A percentile compares a stretch with the other conserved stretches of the same genome.
These are phyloP conservation scores for Mucor plumbeus DNA, from an alignment of 371 early-diverging fungal species.

Conservation along the genomic window DNA sequence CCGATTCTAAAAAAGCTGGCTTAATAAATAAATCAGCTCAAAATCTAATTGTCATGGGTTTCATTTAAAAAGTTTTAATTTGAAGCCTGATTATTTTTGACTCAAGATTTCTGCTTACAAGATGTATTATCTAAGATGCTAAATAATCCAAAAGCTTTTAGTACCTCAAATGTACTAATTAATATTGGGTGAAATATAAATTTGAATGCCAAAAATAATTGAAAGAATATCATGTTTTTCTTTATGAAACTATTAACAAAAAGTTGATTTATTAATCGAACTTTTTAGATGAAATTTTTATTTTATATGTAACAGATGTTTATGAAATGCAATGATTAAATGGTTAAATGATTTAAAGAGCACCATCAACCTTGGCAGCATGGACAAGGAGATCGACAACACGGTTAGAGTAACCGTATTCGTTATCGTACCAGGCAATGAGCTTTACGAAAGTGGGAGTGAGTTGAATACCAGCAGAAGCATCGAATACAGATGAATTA, in stretches of 20 bases:
- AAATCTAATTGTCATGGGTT: no score
- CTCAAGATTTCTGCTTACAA: no score
- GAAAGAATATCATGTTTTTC: no score
- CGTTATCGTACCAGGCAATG: slow-evolving; percentile 88
- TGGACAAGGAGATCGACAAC: slow-evolving; percentile 84
- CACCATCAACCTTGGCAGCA: slow-evolving; percentile 68
- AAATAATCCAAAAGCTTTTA: no score
- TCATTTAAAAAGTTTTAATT: no score
- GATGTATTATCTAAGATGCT: no score
- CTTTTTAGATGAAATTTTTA: slow-evolving; percentile 2
- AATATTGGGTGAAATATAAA: no score
- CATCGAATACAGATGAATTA: slow-evolving; percentile 94
- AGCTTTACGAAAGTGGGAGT: slow-evolving; percentile 95
- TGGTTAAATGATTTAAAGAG: slow-evolving; percentile 13
- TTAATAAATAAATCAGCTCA: no score
- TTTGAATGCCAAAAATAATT: no score
- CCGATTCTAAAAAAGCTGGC: no score
- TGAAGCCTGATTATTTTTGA: no score
- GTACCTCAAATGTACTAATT: no score
- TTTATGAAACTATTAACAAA: background rate
- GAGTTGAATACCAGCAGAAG: slow-evolving; percentile 95
- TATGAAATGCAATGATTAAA: slow-evolving; percentile 2
- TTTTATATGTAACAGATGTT: background rate
- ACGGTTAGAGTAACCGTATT: slow-evolving; percentile 93
- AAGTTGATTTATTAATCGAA: background rate